Conservation (phyloP, 169 alveolate species). For the Neospora caninum region DNA sequence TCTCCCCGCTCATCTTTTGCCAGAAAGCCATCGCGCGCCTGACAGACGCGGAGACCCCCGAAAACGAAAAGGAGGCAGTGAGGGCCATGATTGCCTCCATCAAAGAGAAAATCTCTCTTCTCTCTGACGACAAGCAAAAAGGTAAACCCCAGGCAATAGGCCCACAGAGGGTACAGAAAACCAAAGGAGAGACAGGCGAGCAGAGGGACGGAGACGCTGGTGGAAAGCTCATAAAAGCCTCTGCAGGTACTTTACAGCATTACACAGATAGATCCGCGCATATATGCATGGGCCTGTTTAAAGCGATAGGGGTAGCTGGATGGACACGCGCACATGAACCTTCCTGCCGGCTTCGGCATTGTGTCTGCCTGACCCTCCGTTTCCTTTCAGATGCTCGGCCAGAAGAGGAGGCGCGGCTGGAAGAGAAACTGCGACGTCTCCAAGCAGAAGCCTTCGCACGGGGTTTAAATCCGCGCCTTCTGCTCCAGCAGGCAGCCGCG, state of each 20-base stretch:
- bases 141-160: neutral
- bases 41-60: slow-evolving; percentile 30
- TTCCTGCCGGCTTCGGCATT: neutral
- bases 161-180: too few species aligned
- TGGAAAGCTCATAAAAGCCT: too few species aligned
- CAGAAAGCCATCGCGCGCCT: slow-evolving; percentile 27
- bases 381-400: neutral
- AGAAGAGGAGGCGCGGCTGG: slow-evolving; percentile 20
- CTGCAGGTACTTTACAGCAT: too few species aligned
- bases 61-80: neutral
- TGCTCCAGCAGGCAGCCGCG: slow-evolving; percentile 34
- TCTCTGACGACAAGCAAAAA: neutral
- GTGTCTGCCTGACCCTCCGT: neutral
- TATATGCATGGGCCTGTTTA: too few species aligned
- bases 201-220: too few species aligned
- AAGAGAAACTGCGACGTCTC: slow-evolving; percentile 4
- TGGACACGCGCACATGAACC: too few species aligned
- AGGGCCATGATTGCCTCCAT: neutral
- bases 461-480: neutral
- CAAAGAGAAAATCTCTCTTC: slow-evolving; percentile 19
- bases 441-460: slow-evolving; percentile 25
- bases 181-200: too few species aligned
- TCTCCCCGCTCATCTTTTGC: neutral
- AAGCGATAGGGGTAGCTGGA: too few species aligned
- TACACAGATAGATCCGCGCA: too few species aligned